phyloP scores from a whole-genome alignment of 352 stramenopile genomes.

The Phytophthora sp. region DNA sequence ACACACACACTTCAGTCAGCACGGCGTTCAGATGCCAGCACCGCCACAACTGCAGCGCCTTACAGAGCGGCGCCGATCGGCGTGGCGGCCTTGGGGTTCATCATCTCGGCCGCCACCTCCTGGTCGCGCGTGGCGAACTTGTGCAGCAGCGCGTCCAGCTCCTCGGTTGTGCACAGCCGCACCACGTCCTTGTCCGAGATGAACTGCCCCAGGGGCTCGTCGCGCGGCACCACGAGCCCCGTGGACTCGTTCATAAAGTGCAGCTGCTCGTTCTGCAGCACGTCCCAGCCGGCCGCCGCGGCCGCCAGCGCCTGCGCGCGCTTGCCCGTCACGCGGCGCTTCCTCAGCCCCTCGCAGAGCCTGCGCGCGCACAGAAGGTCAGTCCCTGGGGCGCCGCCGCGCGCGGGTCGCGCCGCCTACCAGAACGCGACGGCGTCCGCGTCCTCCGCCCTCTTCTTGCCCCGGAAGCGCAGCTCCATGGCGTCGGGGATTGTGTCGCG shows the following conservation, averaged over 20 bases:
- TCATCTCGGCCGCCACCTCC: conserved; percentile 69
- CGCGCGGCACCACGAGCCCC: conserved; percentile 61
- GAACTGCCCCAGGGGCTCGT: conserved; percentile 63
- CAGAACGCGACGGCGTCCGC: conserved; percentile 61
- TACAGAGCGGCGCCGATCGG: conserved; percentile 68
- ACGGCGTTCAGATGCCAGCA: background rate
- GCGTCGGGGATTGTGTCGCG: conserved; percentile 2
- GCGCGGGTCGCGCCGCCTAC: conserved; percentile 14
- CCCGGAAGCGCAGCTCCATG: conserved; percentile 58
- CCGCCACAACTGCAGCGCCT: conserved; percentile 54
- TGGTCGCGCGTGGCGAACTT: conserved; percentile 71
- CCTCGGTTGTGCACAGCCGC: conserved; percentile 60
- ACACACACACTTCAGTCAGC: background rate
- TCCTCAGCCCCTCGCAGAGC: conserved; percentile 77
- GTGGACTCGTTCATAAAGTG: conserved; percentile 85
- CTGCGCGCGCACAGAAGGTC: too few species aligned
- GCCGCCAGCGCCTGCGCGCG: conserved; percentile 55
- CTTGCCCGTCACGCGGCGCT: conserved; percentile 55
- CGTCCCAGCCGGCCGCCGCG: conserved; percentile 54
- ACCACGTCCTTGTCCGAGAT: conserved; percentile 78
- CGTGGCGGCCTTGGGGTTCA: conserved; percentile 56
- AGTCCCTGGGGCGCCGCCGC: too few species aligned
- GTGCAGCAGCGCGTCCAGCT: conserved; percentile 67
- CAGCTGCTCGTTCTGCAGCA: conserved; percentile 43
- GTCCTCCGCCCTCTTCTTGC: conserved; percentile 54